Conservation (phyloP, 225 moss, liverwort and hornwort genomes). For the Lunularia cruciata region DNA sequence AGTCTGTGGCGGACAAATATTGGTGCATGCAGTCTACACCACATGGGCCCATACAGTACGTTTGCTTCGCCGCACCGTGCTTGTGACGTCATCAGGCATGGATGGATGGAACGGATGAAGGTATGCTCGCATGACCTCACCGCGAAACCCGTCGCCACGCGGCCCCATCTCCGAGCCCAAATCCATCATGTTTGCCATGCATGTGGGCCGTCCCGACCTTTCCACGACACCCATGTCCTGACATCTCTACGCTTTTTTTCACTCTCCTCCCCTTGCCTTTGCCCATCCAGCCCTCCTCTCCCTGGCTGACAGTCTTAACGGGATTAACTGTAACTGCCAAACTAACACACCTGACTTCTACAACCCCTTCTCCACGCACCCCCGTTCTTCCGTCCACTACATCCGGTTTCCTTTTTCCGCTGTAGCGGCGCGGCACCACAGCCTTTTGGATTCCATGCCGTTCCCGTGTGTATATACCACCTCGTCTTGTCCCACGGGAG, state of each 20-base stretch:
- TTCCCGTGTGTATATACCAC: background rate
- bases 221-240: constrained; percentile 22
- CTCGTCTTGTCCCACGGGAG: background rate
- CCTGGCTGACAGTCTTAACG: constrained; percentile 12
- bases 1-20: too few relatives aligned
- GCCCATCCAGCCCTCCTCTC: background rate
- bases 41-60: background rate
- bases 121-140: background rate
- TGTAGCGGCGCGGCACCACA: too few relatives aligned
- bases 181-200: constrained; percentile 9
- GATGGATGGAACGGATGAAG: constrained; percentile 3
- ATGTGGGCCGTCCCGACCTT: background rate
- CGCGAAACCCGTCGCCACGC: background rate
- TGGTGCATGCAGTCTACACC: background rate
- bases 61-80: background rate
- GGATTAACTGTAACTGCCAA: constrained; percentile 22
- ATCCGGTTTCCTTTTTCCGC: too few relatives aligned
- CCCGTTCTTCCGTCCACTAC: too few relatives aligned
- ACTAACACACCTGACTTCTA: constrained; percentile 15
- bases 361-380: too few relatives aligned
- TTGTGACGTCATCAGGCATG: background rate
- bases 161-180: background rate
- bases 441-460: too few relatives aligned
- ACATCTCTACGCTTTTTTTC: background rate
- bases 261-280: background rate